Percentiles rank a stretch among this genome's conserved stretches.
Conservation (phyloP, 192 early-diverging fungal species). For the Backusella tuberculispora region DNA sequence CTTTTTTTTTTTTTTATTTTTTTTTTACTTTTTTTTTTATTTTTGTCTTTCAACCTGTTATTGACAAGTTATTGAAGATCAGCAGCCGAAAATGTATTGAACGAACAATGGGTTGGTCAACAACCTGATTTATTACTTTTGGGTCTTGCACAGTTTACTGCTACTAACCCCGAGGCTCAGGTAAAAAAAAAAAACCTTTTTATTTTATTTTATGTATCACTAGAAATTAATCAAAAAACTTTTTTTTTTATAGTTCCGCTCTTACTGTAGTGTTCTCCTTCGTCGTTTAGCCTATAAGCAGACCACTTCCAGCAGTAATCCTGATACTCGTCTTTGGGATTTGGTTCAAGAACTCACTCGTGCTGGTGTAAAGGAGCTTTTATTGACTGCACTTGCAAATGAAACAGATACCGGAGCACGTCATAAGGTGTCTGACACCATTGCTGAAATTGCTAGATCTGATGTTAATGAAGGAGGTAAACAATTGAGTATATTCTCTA, state of each 20-base stretch:
- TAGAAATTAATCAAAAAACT: slow-evolving; percentile 3
- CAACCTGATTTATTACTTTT: slow-evolving; percentile 52
- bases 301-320: slow-evolving; percentile 29
- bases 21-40: neutral
- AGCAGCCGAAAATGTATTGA: slow-evolving; percentile 53
- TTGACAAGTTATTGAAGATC: slow-evolving; percentile 31
- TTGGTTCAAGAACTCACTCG: slow-evolving; percentile 67
- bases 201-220: neutral
- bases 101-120: slow-evolving; percentile 57
- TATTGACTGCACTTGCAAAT: slow-evolving; percentile 77
- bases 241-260: slow-evolving; percentile 48
- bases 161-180: slow-evolving; percentile 39
- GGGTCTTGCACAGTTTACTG: slow-evolving; percentile 50
- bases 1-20: slow-evolving; percentile 13
- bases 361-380: slow-evolving; percentile 70
- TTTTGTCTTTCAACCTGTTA: slow-evolving; percentile 6
- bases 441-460: slow-evolving; percentile 84
- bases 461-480: slow-evolving; percentile 53
- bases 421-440: slow-evolving; percentile 94
- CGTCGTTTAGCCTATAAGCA: slow-evolving; percentile 59
- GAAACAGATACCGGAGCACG: slow-evolving; percentile 77
- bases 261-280: slow-evolving; percentile 55
- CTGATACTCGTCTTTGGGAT: slow-evolving; percentile 65
- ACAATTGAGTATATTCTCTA: slow-evolving; percentile 8
- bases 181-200: slow-evolving; percentile 1